Evolutionary conservation across 2,329 filamentous ascomycete genomes (phyloP).

Genomic region (Talaromyces sp.): DNA sequence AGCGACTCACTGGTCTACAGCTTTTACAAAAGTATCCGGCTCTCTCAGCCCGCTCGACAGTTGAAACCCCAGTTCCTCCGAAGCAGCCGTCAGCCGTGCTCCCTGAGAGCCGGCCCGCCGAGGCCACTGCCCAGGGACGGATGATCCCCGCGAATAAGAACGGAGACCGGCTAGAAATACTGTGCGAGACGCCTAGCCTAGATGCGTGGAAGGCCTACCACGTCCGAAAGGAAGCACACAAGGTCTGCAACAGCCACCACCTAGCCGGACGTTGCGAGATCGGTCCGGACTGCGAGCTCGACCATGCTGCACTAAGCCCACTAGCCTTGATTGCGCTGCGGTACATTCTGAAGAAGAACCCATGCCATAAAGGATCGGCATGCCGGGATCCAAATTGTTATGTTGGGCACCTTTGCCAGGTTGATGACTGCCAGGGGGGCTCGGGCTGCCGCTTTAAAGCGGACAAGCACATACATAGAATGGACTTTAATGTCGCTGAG

Average conservation of each 20-base stretch:
- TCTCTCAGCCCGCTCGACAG: not conserved
- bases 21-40: constrained; percentile 11
- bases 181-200: constrained; percentile 29
- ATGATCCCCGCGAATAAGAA: constrained; percentile 43
- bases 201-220: constrained; percentile 37
- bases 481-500: not conserved
- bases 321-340: constrained; percentile 37
- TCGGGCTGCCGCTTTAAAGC: not conserved
- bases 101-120: constrained; percentile 11
- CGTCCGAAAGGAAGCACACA: constrained; percentile 30
- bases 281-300: constrained; percentile 35
- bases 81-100: constrained; percentile 18
- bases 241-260: constrained; percentile 47
- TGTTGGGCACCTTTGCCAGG: constrained; percentile 40
- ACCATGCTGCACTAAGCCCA: constrained; percentile 40
- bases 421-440: constrained; percentile 18
- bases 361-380: constrained; percentile 34
- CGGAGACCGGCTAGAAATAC: constrained; percentile 43
- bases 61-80: constrained; percentile 11
- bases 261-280: constrained; percentile 35
- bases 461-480: not conserved
- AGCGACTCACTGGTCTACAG: not conserved
- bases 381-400: constrained; percentile 42
- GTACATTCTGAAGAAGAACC: constrained; percentile 39
- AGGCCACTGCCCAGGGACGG: constrained; percentile 7